Base-by-base conservation (phyloP, 768 basidiomycete species). In the Termitomyces bulborhizus region DNA sequence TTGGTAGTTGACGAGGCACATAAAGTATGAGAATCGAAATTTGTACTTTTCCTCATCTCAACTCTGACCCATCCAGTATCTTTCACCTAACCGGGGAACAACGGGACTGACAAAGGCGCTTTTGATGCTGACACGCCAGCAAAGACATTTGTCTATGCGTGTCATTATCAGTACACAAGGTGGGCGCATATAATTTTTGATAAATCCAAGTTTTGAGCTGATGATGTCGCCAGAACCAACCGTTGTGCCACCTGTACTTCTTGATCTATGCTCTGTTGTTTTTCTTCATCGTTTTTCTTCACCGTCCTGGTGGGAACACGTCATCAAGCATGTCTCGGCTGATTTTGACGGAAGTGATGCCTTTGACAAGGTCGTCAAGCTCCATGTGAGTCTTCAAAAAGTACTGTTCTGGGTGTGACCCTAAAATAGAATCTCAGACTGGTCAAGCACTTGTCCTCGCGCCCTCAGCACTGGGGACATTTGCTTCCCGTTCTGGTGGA, bases 261-360 rank as follows among this genome's bases (percentile, higher is more conserved):
- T 90, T 1, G 87, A 87, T 56, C 72, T 89, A 1, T 88, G 86
- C 52, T 80, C 80, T 1, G 70, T 88, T 0, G 68, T 81, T 0
- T 78, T 90, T n/a, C 59, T 88, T 2, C 88, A 89, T 58, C 74
- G 88, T 1, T 90, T 90, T 65, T 86, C 86, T 0, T 89, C 88
- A 0, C 84, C 85, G 0, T 75, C 83, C 1, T 89, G 88, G 88
- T 86, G 85, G 82, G 76, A 82, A 0, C 85, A 89, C 59, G 63
- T 90, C 0, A 72, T 77, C 1, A 79, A 83, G 18, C 86, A 88
- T 60, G 84, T 89, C 4, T 81, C 84, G 0, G 82, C 84, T 0
- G 79, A 86, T 57, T 76, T 87, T 53, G 77, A 78, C 0, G 69
- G 71, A 6, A 76, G 72, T 0, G 82, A 85, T 37, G 84, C 80